A percentile compares a stretch with the other conserved stretches of the same genome.
Evolutionary conservation across 192 early-diverging fungal genomes (phyloP).

Genomic region (Coemansia sp.): DNA sequence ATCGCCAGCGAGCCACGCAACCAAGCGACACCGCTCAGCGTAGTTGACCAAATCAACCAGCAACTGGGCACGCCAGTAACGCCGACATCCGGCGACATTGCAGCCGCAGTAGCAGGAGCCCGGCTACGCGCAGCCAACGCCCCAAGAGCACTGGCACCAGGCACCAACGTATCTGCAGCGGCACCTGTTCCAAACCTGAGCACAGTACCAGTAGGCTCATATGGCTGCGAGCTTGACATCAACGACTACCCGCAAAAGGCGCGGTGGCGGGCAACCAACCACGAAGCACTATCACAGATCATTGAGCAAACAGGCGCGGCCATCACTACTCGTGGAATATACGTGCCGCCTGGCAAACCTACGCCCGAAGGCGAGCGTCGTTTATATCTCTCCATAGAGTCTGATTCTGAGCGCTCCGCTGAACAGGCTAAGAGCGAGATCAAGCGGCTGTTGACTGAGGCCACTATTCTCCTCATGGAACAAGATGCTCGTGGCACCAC

Average conservation of each 20-base stretch:
- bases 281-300: slow-evolving; percentile 91
- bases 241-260: slow-evolving; percentile 98
- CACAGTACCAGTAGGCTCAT: slow-evolving; percentile 29
- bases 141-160: not conserved
- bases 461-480: slow-evolving; percentile 74
- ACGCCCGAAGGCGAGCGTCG: slow-evolving; percentile 79
- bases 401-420: slow-evolving; percentile 82
- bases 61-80: slow-evolving; percentile 32
- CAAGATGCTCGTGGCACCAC: slow-evolving; percentile 59
- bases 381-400: slow-evolving; percentile 94
- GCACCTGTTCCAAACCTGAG: not conserved
- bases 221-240: slow-evolving; percentile 83
- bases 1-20: slow-evolving; percentile 9
- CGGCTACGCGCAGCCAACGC: slow-evolving; percentile 2
- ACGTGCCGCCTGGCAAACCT: slow-evolving; percentile 83
- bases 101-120: slow-evolving; percentile 7
- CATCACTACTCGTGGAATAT: slow-evolving; percentile 92
- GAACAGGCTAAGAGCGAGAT: slow-evolving; percentile 95
- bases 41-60: slow-evolving; percentile 53
- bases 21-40: slow-evolving; percentile 22
- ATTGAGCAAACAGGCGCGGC: slow-evolving; percentile 91
- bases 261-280: slow-evolving; percentile 93
- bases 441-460: slow-evolving; percentile 86
- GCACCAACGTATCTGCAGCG: not conserved
- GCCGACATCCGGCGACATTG: slow-evolving; percentile 2